Evolutionary conservation across 192 early-diverging fungal genomes (phyloP).

Genomic region (Backusella psychrophila): DNA sequence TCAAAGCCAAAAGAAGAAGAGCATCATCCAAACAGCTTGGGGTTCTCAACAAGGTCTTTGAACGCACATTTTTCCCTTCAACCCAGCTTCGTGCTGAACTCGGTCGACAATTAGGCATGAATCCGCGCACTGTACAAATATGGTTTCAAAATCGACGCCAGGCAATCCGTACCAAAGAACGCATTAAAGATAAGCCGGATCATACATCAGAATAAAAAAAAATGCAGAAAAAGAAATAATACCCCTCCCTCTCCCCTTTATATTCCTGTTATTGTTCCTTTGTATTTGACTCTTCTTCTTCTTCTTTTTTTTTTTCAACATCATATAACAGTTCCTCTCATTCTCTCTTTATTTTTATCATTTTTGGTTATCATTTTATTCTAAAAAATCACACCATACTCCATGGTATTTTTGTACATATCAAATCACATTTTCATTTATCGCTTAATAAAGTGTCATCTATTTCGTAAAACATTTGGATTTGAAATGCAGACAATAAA

Average conservation of each 20-base stretch:
- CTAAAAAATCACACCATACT: too few relatives aligned
- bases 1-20: slow-evolving; percentile 75
- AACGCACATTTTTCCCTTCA: slow-evolving; percentile 78
- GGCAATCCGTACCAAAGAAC: slow-evolving; percentile 52
- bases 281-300: background rate
- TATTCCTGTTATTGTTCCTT: background rate
- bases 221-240: background rate
- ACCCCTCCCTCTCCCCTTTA: background rate
- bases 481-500: background rate
- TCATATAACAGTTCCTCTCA: too few relatives aligned
- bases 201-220: background rate
- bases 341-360: too few relatives aligned
- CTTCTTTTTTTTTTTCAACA: background rate
- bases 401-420: too few relatives aligned
- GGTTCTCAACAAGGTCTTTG: slow-evolving; percentile 74
- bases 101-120: slow-evolving; percentile 80
- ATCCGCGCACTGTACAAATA: slow-evolving; percentile 88
- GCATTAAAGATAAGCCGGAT: background rate
- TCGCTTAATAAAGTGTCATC: background rate
- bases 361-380: too few relatives aligned
- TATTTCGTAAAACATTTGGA: background rate
- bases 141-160: slow-evolving; percentile 98
- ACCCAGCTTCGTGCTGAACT: slow-evolving; percentile 76
- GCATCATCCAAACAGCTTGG: slow-evolving; percentile 74
- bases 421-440: too few relatives aligned